Evolutionary conservation across 2,329 filamentous ascomycete genomes (phyloP), one percentile per base, ranked within the genome.

Genomic region (Aspergillus sclerotialis): DNA sequence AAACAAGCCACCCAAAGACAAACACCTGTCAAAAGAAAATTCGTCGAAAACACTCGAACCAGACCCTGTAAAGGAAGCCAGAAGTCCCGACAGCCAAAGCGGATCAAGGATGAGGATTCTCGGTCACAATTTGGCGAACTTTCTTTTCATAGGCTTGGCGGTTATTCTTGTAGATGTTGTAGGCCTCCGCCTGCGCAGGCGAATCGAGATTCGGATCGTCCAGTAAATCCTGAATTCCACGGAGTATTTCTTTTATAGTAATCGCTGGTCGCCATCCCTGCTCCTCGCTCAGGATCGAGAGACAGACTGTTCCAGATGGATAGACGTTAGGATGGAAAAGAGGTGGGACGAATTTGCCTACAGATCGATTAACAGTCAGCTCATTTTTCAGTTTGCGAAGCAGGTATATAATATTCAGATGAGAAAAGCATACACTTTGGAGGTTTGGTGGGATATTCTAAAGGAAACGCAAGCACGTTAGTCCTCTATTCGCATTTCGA

Each of bases 301-400:
- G 75, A 58, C 92, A 98, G 42, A 98, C 92, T 30, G 92, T 98
- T 48, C 92, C 93, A 1, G 90, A 96, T 0, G 92, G 92, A 60
- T 98, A 98, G 48, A 98, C 92, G 61, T 98, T 98, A 0, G 92
- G 92, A 57, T 98, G 92, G 69, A 98, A 98, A 26, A 98, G 78
- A 14, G 92, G 90, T 9, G 92, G 92, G 0, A 82, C 78, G 57
- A 98, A 98, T 75, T 94, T 95, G 80, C 89, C 89, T 94, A 49
- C 29, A 40, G 16, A 10, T 3, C 11, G 13, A 13, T 16, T 5
- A 17, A 9, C 24, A 7, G 14, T 7, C 8, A 6, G 11, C 12
- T 23, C 9, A 14, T 29, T 18, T 10, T 10, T 6, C 19, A 6
- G 19, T 23, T 23, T 10, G 10, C 10, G 19, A 23, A 23, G 19